Base-by-base conservation (phyloP, 2,329 filamentous ascomycete species). In the Aspergillus tanneri region DNA sequence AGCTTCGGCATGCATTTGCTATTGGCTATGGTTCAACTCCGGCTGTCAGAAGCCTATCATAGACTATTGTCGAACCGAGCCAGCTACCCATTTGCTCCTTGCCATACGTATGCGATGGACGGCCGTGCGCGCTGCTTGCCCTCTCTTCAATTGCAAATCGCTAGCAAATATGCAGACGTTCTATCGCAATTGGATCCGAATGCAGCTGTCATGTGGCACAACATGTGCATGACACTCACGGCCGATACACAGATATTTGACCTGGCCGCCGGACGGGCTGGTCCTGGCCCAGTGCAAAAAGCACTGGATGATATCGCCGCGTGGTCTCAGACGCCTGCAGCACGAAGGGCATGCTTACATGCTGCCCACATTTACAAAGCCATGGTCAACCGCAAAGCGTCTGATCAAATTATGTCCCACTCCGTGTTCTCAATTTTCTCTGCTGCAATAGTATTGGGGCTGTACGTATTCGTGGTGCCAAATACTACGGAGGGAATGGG, bases 161-260 rank as follows among this genome's bases (percentile, higher is more conserved):
- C 56, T 18, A 59, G 48, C 32, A 57, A 54, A 18, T 77, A 77
- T 27, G 69, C 72, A 24, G 68, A 74, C 18, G 64, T 68, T 1
- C 64, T 77, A 3, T 60, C 71, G 11, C 67, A 64, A 2, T 67
- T 75, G 19, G 75, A 77, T 43, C 69, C 77, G 2, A 80, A 80
- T 41, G 74, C 74, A 3, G 60, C 74, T 1, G 67, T 79, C 3
- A 70, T 78, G 28, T 80, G 77, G 77, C 77, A 80, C 53, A 72
- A 74, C 35, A 72, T 78, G 44, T 78, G 75, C 54, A 77, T 79
- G 70, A 73, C 72, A 54, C 68, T 80, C 2, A 74, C 76, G 0
- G 72, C 77, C 3, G 77, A 80, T 46, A 71, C 77, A 7, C 75
- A 76, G 39, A 73, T 78, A 22, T 80, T 80, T 47, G 76, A 80